phyloP scores from a whole-genome alignment of 2,329 filamentous ascomycete genomes.

The Colletotrichum lupini region DNA sequence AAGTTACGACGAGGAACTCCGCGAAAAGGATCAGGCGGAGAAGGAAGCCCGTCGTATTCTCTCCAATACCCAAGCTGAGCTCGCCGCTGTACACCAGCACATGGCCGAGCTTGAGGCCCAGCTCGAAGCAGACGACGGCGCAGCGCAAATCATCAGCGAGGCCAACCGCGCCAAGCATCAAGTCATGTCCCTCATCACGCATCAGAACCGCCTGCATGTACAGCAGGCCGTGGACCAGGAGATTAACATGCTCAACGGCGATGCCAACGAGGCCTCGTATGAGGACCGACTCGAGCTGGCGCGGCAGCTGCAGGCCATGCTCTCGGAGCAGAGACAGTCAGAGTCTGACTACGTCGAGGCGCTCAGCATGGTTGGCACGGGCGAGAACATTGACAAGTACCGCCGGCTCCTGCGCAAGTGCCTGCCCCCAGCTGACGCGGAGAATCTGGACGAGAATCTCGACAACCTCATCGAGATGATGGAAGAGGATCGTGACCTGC shows the following conservation, averaged over 20 bases:
- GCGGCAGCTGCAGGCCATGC: conserved; percentile 64
- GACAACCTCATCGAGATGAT: conserved; percentile 72
- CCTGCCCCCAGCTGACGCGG: conserved; percentile 73
- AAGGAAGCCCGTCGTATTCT: conserved; percentile 75
- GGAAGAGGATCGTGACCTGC: conserved; percentile 68
- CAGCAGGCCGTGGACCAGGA: conserved; percentile 64
- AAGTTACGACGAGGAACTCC: conserved; percentile 80
- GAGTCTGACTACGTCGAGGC: conserved; percentile 77
- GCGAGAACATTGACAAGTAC: conserved; percentile 80
- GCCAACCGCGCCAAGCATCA: conserved; percentile 61
- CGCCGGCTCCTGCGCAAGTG: conserved; percentile 75
- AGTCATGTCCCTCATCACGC: conserved; percentile 60
- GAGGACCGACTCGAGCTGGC: conserved; percentile 69
- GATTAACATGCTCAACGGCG: conserved; percentile 61
- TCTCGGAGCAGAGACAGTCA: conserved; percentile 69
- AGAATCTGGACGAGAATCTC: conserved; percentile 74
- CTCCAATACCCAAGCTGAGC: conserved; percentile 74
- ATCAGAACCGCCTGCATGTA: conserved; percentile 64
- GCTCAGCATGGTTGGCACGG: conserved; percentile 74
- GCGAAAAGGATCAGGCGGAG: conserved; percentile 77
- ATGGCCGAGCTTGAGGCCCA: conserved; percentile 67
- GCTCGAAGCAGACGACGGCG: conserved; percentile 66
- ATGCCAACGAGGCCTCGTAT: conserved; percentile 54
- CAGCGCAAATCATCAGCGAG: conserved; percentile 61
- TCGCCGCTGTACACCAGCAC: conserved; percentile 69